phyloP scores from a whole-genome alignment of 805 yeast species.

The Candida boidinii region DNA sequence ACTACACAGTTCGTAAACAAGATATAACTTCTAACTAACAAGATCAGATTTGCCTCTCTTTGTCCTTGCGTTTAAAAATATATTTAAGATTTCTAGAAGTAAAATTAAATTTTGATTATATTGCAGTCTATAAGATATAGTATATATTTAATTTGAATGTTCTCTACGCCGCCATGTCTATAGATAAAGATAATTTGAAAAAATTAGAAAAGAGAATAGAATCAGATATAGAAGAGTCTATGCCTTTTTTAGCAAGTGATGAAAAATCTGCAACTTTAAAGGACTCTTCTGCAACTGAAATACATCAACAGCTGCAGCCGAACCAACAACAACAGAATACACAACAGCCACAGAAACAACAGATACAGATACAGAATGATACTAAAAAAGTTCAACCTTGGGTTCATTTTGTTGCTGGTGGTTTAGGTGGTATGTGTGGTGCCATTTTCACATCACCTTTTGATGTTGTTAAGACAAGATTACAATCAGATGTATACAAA shows the following conservation, averaged over 20 bases:
- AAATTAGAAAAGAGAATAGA: constrained; percentile 13
- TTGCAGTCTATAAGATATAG: too few species aligned
- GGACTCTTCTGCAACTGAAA: too few species aligned
- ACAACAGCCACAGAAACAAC: neutral
- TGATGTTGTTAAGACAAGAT: constrained; percentile 91
- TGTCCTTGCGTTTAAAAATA: too few species aligned
- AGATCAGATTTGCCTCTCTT: too few species aligned
- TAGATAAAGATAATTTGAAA: too few species aligned
- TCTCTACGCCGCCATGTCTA: too few species aligned
- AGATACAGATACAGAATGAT: neutral
- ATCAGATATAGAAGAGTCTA: constrained; percentile 49
- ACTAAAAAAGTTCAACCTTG: constrained; percentile 32
- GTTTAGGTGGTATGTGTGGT: constrained; percentile 97
- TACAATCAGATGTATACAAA: constrained; percentile 82
- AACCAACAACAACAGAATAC: constrained; percentile 1
- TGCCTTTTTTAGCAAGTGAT: constrained; percentile 60
- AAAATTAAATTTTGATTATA: too few species aligned
- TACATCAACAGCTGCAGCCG: neutral
- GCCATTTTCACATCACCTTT: constrained; percentile 91
- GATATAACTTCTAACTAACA: too few species aligned
- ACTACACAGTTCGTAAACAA: too few species aligned
- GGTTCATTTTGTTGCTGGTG: constrained; percentile 90
- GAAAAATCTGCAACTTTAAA: constrained; percentile 52
- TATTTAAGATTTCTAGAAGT: too few species aligned
- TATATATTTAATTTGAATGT: too few species aligned